These are phyloP conservation scores for Coprinopsis cinerea DNA, from an alignment of 768 basidiomycete species.

Conservation along the genomic window DNA sequence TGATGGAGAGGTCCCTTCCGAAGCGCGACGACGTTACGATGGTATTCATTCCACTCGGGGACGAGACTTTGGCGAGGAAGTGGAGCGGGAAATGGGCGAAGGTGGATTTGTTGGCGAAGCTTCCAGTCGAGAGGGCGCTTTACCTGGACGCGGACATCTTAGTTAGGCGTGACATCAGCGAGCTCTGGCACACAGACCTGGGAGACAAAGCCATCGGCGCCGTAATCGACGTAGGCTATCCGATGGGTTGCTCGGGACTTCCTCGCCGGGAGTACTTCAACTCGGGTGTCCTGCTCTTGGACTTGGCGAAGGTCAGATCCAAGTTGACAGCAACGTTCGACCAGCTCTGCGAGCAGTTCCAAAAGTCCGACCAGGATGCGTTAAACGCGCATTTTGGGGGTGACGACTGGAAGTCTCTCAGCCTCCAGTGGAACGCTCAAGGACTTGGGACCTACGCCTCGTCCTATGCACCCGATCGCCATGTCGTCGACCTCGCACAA, in stretches of 20 bases:
- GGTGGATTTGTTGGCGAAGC: conserved; percentile 36
- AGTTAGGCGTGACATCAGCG: conserved; percentile 32
- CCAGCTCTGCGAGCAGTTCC: conserved; percentile 20
- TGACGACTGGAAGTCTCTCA: conserved; percentile 33
- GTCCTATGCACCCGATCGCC: conserved; percentile 27
- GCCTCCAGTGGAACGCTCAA: conserved; percentile 49
- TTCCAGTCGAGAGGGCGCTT: conserved; percentile 45
- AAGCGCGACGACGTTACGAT: conserved; percentile 27
- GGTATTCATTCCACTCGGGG: conserved; percentile 35
- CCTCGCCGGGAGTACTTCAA: conserved; percentile 42
- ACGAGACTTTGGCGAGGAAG: conserved; percentile 19
- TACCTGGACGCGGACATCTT: conserved; percentile 52
- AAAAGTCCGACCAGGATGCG: conserved; percentile 43
- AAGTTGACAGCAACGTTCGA: conserved; percentile 21
- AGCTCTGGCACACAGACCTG: conserved; percentile 43
- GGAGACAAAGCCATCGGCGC: conserved; percentile 38
- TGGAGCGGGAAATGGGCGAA: conserved; percentile 40
- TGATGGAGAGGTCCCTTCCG: conserved; percentile 25
- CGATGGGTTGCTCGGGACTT: conserved; percentile 37
- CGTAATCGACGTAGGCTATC: conserved; percentile 41
- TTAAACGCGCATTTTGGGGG: conserved; percentile 41
- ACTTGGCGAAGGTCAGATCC: conserved; percentile 35
- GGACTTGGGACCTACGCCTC: conserved; percentile 50
- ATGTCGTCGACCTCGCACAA: conserved; percentile 23
- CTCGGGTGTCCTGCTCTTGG: conserved; percentile 47